A percentile compares a stretch with the other conserved stretches of the same genome.
Conservation (phyloP, 768 basidiomycete genomes). For the Tulasnella sp. region DNA sequence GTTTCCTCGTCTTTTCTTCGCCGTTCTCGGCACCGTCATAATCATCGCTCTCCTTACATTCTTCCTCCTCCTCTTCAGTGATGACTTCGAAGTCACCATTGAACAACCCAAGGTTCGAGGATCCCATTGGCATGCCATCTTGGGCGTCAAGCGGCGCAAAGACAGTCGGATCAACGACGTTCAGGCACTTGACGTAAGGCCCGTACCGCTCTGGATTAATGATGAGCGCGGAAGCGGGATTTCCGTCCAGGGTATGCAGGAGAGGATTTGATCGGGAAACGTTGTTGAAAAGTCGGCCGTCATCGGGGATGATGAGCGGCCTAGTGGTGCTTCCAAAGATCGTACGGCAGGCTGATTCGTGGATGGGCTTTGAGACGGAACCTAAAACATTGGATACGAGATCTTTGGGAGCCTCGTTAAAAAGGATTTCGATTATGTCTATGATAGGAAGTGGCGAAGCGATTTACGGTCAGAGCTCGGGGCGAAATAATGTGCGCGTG, state of each 20-base stretch:
- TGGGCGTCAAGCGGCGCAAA: conserved; percentile 21
- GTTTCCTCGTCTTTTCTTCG: background rate
- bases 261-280: background rate
- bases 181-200: conserved; percentile 37
- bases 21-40: background rate
- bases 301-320: conserved; percentile 37
- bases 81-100: conserved; percentile 13
- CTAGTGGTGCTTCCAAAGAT: conserved; percentile 35
- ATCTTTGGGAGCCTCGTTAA: conserved; percentile 12
- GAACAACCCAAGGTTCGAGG: conserved; percentile 26
- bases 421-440: conserved; percentile 11
- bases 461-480: background rate
- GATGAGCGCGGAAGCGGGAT: conserved; percentile 37
- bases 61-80: conserved; percentile 28
- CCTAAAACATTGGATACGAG: conserved; percentile 8
- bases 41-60: conserved; percentile 22
- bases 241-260: background rate
- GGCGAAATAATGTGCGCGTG: conserved; percentile 2
- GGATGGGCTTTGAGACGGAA: conserved; percentile 31
- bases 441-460: background rate
- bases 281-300: conserved; percentile 34
- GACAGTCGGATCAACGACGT: conserved; percentile 33
- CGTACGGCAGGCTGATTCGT: conserved; percentile 38
- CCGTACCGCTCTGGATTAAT: conserved; percentile 40
- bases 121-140: background rate